Percentiles rank a stretch among this genome's conserved stretches.
These are phyloP conservation scores for Eimeria necatrix DNA, from an alignment of 169 alveolate genomes.

Conservation along the genomic window DNA sequence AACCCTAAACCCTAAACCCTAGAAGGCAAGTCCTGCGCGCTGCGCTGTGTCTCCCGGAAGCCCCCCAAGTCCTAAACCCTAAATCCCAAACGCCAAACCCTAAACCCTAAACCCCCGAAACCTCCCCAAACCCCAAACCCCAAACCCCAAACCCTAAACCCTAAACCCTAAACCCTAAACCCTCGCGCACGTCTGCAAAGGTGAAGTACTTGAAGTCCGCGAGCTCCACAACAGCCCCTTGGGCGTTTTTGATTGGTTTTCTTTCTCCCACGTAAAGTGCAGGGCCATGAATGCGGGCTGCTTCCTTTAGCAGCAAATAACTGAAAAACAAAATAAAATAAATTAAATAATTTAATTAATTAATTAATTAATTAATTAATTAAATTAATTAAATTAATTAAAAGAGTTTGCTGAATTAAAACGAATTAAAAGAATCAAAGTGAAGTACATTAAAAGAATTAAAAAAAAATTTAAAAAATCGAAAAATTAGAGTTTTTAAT, in stretches of 20 bases:
- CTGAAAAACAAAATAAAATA: neutral
- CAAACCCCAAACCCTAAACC: neutral
- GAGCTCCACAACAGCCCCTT: neutral
- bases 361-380: too few relatives aligned
- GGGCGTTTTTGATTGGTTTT: neutral
- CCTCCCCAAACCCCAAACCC: constrained; percentile 29
- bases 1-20: neutral
- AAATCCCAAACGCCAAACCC: neutral
- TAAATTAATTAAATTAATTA: too few relatives aligned
- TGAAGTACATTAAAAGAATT: too few relatives aligned
- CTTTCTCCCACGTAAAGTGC: constrained; percentile 31
- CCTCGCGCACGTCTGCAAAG: constrained; percentile 21
- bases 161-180: constrained; percentile 39
- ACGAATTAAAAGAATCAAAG: too few relatives aligned
- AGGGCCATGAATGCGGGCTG: constrained; percentile 14
- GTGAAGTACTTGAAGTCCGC: constrained; percentile 43
- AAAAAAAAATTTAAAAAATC: too few relatives aligned
- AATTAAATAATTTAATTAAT: too few relatives aligned
- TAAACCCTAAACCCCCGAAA: neutral
- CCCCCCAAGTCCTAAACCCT: neutral
- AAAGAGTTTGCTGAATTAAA: too few relatives aligned
- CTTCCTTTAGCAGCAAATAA: constrained; percentile 16
- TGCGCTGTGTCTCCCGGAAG: neutral
- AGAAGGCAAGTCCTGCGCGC: neutral
- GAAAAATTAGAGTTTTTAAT: too few relatives aligned